phyloP scores from a whole-genome alignment of 2,329 filamentous ascomycete genomes.

The Ceratocystiopsis minuta region DNA sequence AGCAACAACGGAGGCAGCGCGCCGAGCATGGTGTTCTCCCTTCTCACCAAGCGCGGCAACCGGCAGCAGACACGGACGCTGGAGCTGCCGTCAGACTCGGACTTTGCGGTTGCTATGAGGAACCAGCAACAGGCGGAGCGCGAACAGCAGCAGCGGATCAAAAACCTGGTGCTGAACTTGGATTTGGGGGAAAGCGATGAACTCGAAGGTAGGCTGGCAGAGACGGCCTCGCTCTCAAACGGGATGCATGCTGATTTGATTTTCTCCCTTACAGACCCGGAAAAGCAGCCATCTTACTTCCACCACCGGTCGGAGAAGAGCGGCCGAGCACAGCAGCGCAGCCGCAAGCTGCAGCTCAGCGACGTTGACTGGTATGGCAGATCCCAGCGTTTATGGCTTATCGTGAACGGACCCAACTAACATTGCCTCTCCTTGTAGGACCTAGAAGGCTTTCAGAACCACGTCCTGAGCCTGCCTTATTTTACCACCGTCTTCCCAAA shows the following conservation, averaged over 20 bases:
- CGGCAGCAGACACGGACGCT: constrained; percentile 91
- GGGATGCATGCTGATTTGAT: too few species aligned
- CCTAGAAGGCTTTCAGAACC: neutral
- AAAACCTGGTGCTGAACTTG: constrained; percentile 91
- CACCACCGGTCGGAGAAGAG: constrained; percentile 38
- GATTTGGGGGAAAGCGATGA: constrained; percentile 76
- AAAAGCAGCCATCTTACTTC: constrained; percentile 30
- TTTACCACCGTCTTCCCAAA: too few species aligned
- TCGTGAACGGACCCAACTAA: too few species aligned
- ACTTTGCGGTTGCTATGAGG: constrained; percentile 90
- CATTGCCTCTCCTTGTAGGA: neutral
- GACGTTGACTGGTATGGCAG: constrained; percentile 82
- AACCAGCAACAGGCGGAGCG: constrained; percentile 86
- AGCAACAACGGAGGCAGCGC: too few species aligned
- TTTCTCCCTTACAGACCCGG: constrained; percentile 23
- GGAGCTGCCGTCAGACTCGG: constrained; percentile 77
- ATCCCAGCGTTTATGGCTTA: neutral
- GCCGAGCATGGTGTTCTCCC: constrained; percentile 89
- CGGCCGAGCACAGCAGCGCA: constrained; percentile 55
- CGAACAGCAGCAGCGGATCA: constrained; percentile 96
- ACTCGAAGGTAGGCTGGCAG: constrained; percentile 46
- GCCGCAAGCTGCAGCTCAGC: constrained; percentile 80
- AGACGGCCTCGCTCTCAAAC: too few species aligned
- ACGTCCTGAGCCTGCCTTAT: neutral
- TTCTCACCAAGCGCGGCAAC: constrained; percentile 91